These are phyloP conservation scores for Cenococcum geophilum DNA, from an alignment of 495 filamentous ascomycete species.

Conservation along the genomic window DNA sequence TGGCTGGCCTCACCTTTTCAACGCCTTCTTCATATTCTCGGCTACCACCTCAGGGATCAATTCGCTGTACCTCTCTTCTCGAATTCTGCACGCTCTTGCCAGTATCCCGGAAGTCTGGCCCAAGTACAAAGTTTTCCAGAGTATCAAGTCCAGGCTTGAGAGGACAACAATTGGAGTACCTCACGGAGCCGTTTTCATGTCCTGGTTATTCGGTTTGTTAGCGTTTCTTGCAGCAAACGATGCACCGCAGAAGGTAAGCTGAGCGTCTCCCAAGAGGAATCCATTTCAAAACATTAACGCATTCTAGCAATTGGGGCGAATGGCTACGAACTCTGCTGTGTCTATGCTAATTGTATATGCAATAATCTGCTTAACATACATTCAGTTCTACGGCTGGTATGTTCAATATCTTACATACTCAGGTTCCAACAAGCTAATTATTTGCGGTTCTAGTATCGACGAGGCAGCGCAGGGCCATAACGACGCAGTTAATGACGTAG, in stretches of 20 bases:
- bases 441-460: too few species aligned
- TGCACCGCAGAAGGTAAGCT: conserved; percentile 36
- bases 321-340: conserved; percentile 45
- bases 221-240: conserved; percentile 45
- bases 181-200: conserved; percentile 44
- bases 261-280: too few species aligned
- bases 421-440: too few species aligned
- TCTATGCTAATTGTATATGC: conserved; percentile 44
- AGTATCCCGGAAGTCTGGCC: conserved; percentile 39
- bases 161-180: conserved; percentile 46
- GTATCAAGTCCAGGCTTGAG: conserved; percentile 39
- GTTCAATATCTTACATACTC: too few species aligned
- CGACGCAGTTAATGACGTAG: conserved; percentile 21
- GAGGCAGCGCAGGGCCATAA: too few species aligned
- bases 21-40: conserved; percentile 48
- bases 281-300: conserved; percentile 2
- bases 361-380: conserved; percentile 43
- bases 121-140: conserved; percentile 31
- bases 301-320: conserved; percentile 29
- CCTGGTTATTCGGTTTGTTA: conserved; percentile 45
- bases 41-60: conserved; percentile 46
- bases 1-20: conserved; percentile 43
- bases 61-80: conserved; percentile 44
- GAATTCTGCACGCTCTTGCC: conserved; percentile 45
- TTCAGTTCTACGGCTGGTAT: conserved; percentile 42